Base-by-base conservation (phyloP, 106 monocot species). In the Dioscorea dumetorum region DNA sequence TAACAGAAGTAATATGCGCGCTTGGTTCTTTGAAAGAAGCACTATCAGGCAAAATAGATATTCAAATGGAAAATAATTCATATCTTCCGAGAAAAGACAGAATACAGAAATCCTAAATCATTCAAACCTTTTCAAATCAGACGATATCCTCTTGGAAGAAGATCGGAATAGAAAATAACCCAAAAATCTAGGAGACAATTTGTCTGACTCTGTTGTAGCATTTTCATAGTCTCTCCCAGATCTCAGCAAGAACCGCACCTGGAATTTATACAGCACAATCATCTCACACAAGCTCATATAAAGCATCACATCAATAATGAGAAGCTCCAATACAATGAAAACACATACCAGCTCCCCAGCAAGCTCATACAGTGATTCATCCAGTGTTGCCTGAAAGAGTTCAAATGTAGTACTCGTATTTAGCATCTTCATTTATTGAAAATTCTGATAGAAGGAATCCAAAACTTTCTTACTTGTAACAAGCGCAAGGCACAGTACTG, bases 401-500 rank as follows among this genome's bases (percentile, higher is more conserved):
- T 41, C 10, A 6, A 28, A 41, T 41, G 41, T 41, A 41, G 41
- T 5, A 41, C 41, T 41, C 41, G 0, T 41, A 41, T 41, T 41
- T 41, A 41, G 41, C 41, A 3, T 41, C 3, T 10, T 41, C 6
- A 10, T 16, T 54, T 54, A 19, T 54, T 54, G 18, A 14, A 18
- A 54, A 54, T 5, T 51, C 51, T 18, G 54, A 54, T 19, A 54
- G 5, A 54, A 54, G 33, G 48, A 12, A 60, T 49, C 13, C 24
- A 60, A 60, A 28, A 57, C 33, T 49, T 66, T 18, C 71, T 80
- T 85, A 91, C 99, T 77, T 99, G 99, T 73, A 99, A 79, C 57
- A 99, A 83, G 28, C 99, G 99, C 34, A 99, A 77, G 34, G 99
- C 99, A 85, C 99, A 99, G 70, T 99, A 99, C 57, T 99, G 99